Base-by-base conservation (phyloP, 139 green algal species). In the Parachlorella kessleri region DNA sequence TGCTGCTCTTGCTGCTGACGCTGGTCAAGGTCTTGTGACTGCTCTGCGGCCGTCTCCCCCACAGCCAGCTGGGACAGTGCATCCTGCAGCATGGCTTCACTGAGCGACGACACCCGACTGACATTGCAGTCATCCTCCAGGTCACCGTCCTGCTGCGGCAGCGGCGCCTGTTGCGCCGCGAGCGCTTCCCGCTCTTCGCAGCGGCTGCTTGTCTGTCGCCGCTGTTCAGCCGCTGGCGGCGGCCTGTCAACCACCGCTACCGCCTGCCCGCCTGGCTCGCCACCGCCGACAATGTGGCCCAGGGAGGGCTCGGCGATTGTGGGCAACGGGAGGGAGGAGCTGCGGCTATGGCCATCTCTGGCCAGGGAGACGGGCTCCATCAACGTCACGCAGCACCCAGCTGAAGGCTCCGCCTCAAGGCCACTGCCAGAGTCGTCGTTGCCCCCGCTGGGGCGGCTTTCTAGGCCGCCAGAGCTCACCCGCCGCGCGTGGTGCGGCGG, bases 81-180 rank as follows among this genome's bases (percentile, higher is more conserved):
- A 35, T 78, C 70, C 33, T 78, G 77, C 71, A 82, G 70, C 71
- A 82, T 76, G 2, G 70, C 77, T 42, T 83, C 78, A 4, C 78
- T 75, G 3, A 83, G 72, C 2, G 78, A 83, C 1, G 78, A 83
- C 64, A 83, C 78, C 36, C 72, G 48, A 41, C 78, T 83, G 72
- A 83, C 75, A 64, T 75, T 76, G 28, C 73, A 70, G 59, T 80
- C 59, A 26, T 78, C 55, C 18, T 42, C 33, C 28, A 78, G 73
- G 26, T 55, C n/a, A 4, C 37, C 39, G 14, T 39, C 30, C 3
- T 4, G 33, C 55, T 14, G 39, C 24, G 26, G 32, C 7, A 6
- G 9, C 67, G 26, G 54, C 38, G 36, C 32, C 24, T n/a, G 23
- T 28, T 2, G 54, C 30, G 1, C 24, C 70, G 8, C 35, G 59